phyloP scores from a whole-genome alignment of 2,329 filamentous ascomycete species.

The Didymella exigua region DNA sequence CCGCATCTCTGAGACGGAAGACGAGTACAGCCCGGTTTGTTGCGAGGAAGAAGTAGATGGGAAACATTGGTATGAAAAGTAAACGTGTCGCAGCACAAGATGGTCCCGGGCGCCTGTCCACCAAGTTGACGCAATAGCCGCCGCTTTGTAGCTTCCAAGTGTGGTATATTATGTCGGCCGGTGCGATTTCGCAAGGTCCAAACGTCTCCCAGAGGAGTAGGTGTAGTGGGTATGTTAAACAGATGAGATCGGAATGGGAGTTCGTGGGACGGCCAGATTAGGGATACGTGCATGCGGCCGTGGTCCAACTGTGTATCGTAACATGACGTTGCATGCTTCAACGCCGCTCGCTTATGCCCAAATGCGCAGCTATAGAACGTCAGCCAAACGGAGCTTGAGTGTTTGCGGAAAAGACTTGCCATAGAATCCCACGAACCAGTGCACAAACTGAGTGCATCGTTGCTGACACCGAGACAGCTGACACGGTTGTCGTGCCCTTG shows the following conservation, averaged over 20 bases:
- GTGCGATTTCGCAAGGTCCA: constrained; percentile 28
- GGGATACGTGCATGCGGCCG: constrained; percentile 35
- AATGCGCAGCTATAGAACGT: constrained; percentile 54
- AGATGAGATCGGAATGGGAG: constrained; percentile 23
- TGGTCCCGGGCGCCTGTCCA: constrained; percentile 42
- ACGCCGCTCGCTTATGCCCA: constrained; percentile 53
- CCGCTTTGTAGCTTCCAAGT: constrained; percentile 34
- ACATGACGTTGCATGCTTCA: constrained; percentile 35
- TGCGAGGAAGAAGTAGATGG: constrained; percentile 27
- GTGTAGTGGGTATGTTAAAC: constrained; percentile 40
- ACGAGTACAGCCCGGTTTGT: constrained; percentile 26
- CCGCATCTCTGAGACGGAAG: constrained; percentile 22
- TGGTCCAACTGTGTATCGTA: constrained; percentile 40
- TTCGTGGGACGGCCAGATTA: constrained; percentile 28
- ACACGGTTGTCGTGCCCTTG: constrained; percentile 98
- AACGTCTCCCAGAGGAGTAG: constrained; percentile 27
- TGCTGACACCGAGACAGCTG: constrained; percentile 97
- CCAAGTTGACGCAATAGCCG: constrained; percentile 32
- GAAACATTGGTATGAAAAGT: constrained; percentile 43
- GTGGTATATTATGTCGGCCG: constrained; percentile 42
- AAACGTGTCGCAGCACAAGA: constrained; percentile 34
- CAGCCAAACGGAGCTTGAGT: constrained; percentile 22
- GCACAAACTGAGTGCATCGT: constrained; percentile 98
- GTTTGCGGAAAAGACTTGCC: constrained; percentile 64
- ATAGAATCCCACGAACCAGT: constrained; percentile 99